phyloP scores from a whole-genome alignment of 768 basidiomycete genomes.

The Lentinula lateritia region DNA sequence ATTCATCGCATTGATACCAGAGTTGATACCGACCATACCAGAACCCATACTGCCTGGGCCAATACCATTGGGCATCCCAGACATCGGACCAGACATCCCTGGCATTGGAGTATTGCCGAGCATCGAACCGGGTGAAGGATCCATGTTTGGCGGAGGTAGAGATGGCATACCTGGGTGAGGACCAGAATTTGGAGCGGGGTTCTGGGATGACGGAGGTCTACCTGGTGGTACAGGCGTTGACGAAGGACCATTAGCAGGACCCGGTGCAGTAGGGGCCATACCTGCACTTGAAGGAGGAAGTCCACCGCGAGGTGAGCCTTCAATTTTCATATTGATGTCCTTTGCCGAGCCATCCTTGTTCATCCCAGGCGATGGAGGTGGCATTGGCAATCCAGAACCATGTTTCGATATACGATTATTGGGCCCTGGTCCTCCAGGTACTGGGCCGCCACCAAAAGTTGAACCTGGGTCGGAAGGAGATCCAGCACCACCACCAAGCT shows the following conservation, averaged over 20 bases:
- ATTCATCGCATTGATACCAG: neutral
- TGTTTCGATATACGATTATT: slow-evolving; percentile 25
- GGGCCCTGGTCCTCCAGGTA: slow-evolving; percentile 13
- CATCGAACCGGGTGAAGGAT: neutral
- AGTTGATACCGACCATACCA: neutral
- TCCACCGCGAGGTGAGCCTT: slow-evolving; percentile 41
- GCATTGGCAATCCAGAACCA: slow-evolving; percentile 30
- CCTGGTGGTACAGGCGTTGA: slow-evolving; percentile 8
- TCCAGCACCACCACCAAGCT: slow-evolving; percentile 11
- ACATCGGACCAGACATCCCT: neutral
- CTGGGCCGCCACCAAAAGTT: slow-evolving; percentile 22
- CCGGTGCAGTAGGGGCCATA: slow-evolving; percentile 19
- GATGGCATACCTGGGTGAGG: slow-evolving; percentile 6
- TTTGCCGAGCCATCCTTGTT: slow-evolving; percentile 21
- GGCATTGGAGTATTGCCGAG: neutral
- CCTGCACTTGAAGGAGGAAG: slow-evolving; percentile 17
- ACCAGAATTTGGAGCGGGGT: slow-evolving; percentile 15
- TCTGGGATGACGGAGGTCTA: slow-evolving; percentile 11
- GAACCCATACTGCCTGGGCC: neutral
- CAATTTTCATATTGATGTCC: slow-evolving; percentile 20
- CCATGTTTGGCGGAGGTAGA: neutral
- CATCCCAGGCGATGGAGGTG: slow-evolving; percentile 48
- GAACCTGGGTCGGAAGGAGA: slow-evolving; percentile 28
- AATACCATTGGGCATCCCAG: neutral
- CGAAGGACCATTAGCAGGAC: slow-evolving; percentile 13